These are phyloP conservation scores for Cicer chorassanicum DNA, from an alignment of 306 rosid species.

Conservation along the genomic window DNA sequence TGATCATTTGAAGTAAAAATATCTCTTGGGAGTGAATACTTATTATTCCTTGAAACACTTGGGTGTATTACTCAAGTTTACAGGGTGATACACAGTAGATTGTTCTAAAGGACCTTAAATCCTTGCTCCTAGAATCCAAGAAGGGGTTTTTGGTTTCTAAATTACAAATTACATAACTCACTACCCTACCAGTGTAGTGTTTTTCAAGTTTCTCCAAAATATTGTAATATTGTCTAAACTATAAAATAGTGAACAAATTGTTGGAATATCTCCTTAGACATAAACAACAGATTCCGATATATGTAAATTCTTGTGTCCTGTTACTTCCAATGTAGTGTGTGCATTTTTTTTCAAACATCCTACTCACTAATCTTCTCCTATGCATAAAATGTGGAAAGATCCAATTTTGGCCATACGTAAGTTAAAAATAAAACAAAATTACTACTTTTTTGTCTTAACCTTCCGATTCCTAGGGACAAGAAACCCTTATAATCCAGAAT, in stretches of 20 bases:
- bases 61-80: not conserved
- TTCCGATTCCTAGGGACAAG: no score
- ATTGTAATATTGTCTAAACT: not conserved
- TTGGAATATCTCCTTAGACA: not conserved
- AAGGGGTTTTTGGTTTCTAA: no score
- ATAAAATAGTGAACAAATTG: not conserved
- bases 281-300: not conserved
- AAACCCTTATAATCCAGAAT: no score
- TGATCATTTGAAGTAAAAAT: not conserved
- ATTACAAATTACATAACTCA: no score
- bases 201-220: not conserved
- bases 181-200: no score
- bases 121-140: no score
- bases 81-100: not conserved
- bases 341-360: not conserved
- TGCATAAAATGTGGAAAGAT: not conserved
- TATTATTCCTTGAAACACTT: not conserved
- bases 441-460: no score
- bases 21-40: not conserved
- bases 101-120: no score
- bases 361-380: slow-evolving; percentile 5
- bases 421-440: no score
- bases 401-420: no score
- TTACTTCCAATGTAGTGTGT: not conserved
- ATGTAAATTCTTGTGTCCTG: not conserved